These are phyloP conservation scores for Ogataea zsoltii DNA, from an alignment of 805 yeast species.

Conservation along the genomic window DNA sequence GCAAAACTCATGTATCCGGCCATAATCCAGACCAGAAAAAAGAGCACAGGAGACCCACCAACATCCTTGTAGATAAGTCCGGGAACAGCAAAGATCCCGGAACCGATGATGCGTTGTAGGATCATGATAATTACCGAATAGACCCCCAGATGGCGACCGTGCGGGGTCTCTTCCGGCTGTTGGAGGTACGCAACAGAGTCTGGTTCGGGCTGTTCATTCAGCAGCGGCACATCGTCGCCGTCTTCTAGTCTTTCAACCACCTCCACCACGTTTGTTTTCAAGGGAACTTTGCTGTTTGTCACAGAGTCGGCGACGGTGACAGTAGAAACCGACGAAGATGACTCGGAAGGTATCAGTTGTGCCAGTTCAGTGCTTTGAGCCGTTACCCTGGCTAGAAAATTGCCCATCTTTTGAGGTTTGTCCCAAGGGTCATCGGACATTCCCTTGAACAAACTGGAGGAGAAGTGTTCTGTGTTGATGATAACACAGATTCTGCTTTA, in stretches of 20 bases:
- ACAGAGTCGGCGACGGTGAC: background rate
- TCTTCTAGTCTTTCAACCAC: background rate
- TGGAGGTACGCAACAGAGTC: slow-evolving; percentile 29
- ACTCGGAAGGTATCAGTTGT: background rate
- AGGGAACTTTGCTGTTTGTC: background rate
- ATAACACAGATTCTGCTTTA: background rate
- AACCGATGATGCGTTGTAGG: slow-evolving; percentile 70
- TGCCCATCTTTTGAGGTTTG: background rate
- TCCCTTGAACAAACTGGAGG: background rate
- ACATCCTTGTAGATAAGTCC: slow-evolving; percentile 64
- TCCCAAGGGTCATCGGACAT: background rate
- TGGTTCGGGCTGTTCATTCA: background rate
- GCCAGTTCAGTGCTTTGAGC: slow-evolving; percentile 1
- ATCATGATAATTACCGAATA: slow-evolving; percentile 65
- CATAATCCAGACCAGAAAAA: slow-evolving; percentile 61
- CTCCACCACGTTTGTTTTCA: slow-evolving; percentile 1
- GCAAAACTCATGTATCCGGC: slow-evolving; percentile 65
- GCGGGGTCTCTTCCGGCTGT: slow-evolving; percentile 55
- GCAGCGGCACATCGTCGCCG: background rate
- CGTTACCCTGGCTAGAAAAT: background rate
- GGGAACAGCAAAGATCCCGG: slow-evolving; percentile 77
- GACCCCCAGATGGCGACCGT: slow-evolving; percentile 73
- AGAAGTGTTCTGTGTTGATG: background rate
- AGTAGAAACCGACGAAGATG: background rate
- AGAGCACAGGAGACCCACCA: slow-evolving; percentile 65